Base-by-base conservation (phyloP, 2,329 filamentous ascomycete species). In the Ceratocystis lukuohia region DNA sequence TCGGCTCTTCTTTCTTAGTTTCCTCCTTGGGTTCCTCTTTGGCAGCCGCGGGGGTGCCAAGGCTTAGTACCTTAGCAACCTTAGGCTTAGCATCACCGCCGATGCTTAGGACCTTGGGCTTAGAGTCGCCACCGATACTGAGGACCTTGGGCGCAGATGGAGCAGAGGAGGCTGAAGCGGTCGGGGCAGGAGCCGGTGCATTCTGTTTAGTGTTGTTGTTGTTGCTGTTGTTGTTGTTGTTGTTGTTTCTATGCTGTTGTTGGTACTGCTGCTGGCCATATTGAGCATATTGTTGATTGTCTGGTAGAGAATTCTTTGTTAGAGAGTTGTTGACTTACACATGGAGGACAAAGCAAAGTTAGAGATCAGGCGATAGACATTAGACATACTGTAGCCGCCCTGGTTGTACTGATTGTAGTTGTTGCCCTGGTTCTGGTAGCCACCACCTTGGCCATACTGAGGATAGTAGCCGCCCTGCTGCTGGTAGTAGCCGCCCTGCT, bases 51-150 rank as follows among this genome's bases (percentile, higher is more conserved):
- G 77, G 74, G 66, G 65, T 66, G 8, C 57, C 46, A 17, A 80
- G 78, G 10, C 77, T 77, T 45, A 80, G 73, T 25, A 79, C 77
- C 73, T 82, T 80, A 20, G 76, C 64, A 37, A 41, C 71, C 74
- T 80, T 80, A 68, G 79, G 76, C 73, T 85, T 82, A 46, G 82
- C 78, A n/a, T 77, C 76, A 20, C 78, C 81, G 57, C 88, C 88
- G 66, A 96, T 87, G 59, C 88, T 88, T 33, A 92, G 80, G n/a
- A 93, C 88, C 76, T 92, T 92, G 65, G 80, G 76, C 73, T 80
- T 80, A 33, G 76, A 71, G 53, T 81, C 81, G 41, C 80, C 81
- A 61, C 88, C 88, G 65, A 96, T 87, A 57, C 88, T 88, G 30
- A 92, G 80, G 17, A 81, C 80, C 74, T 81, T 84, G 71, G 76